phyloP scores from a whole-genome alignment of 371 early-diverging fungal genomes.

The Circinella umbellata region DNA sequence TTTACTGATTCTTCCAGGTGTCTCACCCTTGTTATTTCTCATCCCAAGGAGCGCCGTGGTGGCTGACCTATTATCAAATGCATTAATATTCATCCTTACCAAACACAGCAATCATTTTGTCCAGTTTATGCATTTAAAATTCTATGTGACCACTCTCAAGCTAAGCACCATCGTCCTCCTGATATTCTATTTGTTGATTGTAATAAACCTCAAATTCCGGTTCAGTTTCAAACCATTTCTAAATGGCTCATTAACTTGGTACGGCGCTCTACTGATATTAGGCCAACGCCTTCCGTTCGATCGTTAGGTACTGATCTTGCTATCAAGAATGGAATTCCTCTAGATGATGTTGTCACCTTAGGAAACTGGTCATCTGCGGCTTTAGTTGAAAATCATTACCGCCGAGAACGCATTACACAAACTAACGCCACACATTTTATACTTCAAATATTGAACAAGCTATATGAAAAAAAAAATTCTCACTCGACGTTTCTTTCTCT shows the following conservation, averaged over 20 bases:
- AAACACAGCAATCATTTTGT: background rate
- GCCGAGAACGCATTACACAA: background rate
- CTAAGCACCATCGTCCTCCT: background rate
- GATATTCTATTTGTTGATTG: constrained; percentile 11
- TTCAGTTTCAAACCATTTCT: background rate
- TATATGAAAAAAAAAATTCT: no score
- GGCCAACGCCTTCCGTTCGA: constrained; percentile 5
- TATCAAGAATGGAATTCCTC: constrained; percentile 1
- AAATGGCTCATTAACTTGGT: background rate
- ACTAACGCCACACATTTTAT: background rate
- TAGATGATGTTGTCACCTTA: constrained; percentile 12
- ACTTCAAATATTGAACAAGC: no score
- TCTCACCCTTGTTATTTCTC: constrained; percentile 40
- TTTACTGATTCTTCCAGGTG: background rate
- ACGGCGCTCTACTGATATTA: background rate
- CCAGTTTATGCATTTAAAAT: constrained; percentile 10
- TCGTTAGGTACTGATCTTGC: constrained; percentile 13
- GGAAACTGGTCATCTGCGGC: constrained; percentile 15
- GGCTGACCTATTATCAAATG: background rate
- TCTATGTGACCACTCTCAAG: constrained; percentile 6
- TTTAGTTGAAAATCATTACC: constrained; percentile 2
- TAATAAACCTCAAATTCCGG: background rate
- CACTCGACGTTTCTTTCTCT: no score
- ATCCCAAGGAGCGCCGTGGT: constrained; percentile 36
- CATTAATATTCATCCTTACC: background rate